These are phyloP conservation scores for Neofusicoccum laricinum DNA, from an alignment of 2,329 filamentous ascomycete species.

Conservation along the genomic window DNA sequence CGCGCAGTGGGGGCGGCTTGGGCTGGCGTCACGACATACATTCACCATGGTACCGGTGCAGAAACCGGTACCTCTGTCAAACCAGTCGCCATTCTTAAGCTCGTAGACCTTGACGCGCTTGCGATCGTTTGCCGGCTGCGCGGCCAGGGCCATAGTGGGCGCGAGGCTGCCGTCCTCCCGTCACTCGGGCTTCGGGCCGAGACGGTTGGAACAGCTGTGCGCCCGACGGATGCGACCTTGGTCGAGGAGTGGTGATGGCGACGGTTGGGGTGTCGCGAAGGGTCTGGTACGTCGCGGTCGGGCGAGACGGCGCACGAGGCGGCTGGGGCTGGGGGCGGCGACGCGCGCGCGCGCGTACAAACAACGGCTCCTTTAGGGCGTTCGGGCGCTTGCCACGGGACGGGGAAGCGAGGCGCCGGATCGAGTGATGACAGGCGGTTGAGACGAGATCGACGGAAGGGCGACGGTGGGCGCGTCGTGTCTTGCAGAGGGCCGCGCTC, in stretches of 20 bases:
- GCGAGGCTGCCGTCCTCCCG: conserved; percentile 8
- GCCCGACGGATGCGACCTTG: neutral
- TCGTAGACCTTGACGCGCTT: conserved; percentile 96
- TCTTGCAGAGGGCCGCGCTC: conserved; percentile 16
- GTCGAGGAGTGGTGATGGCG: conserved; percentile 15
- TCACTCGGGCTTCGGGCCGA: conserved; percentile 29
- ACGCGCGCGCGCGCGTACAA: conserved; percentile 4
- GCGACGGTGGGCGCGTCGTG: conserved; percentile 15
- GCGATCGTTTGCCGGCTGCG: conserved; percentile 48
- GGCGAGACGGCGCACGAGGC: neutral
- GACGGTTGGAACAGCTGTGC: conserved; percentile 18
- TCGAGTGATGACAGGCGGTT: conserved; percentile 9
- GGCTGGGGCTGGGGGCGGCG: neutral
- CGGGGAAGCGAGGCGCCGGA: neutral
- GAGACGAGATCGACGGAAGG: conserved; percentile 15
- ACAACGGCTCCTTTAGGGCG: neutral
- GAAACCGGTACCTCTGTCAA: conserved; percentile 93
- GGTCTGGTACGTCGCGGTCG: conserved; percentile 13
- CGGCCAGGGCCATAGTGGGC: conserved; percentile 37
- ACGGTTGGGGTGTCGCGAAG: conserved; percentile 18
- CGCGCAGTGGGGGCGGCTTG: neutral
- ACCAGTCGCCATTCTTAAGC: conserved; percentile 98
- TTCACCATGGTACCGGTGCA: conserved; percentile 75
- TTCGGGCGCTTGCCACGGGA: neutral
- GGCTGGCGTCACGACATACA: conserved; percentile 49